Conservation (phyloP, 306 rosid genomes). For the Rosa lucieae region DNA sequence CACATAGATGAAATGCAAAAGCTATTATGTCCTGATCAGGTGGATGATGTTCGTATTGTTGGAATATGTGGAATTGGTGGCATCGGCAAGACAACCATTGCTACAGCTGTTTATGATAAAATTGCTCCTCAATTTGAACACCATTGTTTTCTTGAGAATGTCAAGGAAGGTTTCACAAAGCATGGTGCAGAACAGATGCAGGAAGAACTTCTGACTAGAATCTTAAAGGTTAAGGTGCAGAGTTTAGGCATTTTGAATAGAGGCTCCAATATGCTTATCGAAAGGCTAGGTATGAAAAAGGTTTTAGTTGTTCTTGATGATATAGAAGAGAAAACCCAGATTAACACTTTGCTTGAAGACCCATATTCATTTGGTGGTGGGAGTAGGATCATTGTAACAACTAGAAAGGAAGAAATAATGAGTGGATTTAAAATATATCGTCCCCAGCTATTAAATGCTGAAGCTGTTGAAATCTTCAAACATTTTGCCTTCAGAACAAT, state of each 20-base stretch:
- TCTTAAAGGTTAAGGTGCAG: not conserved
- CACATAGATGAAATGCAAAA: not conserved
- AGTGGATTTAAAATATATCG: not conserved
- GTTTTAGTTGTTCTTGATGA: not conserved
- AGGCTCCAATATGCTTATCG: not conserved
- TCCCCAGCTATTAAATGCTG: conserved; percentile 7
- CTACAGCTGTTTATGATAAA: not conserved
- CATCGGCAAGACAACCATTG: not conserved
- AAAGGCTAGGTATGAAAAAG: not conserved
- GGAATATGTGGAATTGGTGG: conserved; percentile 21
- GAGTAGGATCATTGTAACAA: not conserved
- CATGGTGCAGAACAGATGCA: not conserved
- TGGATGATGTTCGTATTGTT: not conserved
- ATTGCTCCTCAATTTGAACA: not conserved
- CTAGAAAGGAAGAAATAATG: not conserved
- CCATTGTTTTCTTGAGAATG: conserved; percentile 18
- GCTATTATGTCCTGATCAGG: not conserved
- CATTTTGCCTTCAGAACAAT: conserved; percentile 13
- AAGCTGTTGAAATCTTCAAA: conserved; percentile 15
- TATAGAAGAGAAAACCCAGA: not conserved
- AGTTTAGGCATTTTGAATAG: not conserved
- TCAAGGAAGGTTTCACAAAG: not conserved
- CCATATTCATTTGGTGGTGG: not conserved
- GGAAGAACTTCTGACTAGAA: not conserved
- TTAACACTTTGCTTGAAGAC: not conserved